Evolutionary conservation across 306 rosid species (phyloP).

Genomic region (Urtica urens): DNA sequence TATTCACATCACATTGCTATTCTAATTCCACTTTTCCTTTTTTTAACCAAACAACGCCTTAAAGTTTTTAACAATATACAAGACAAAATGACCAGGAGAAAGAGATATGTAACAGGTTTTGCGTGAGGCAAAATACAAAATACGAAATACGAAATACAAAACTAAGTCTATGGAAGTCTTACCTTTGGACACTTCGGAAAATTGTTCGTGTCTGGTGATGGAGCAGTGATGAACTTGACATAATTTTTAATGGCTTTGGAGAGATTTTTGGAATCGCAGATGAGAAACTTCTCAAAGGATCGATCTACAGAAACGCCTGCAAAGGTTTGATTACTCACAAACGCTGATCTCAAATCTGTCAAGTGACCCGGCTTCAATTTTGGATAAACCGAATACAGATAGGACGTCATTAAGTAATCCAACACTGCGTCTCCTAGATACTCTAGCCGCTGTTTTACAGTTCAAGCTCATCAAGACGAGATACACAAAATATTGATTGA

Average conservation of each 20-base stretch:
- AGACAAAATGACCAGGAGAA: background rate
- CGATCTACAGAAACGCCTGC: constrained; percentile 69
- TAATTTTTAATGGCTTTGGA: constrained; percentile 45
- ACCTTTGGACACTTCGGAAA: constrained; percentile 87
- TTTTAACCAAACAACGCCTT: too few species aligned
- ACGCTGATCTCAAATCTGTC: constrained; percentile 83
- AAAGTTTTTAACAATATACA: too few species aligned
- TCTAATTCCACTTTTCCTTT: too few species aligned
- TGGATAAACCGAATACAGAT: constrained; percentile 86
- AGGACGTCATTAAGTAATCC: constrained; percentile 85
- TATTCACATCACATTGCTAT: too few species aligned
- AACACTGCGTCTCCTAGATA: constrained; percentile 94
- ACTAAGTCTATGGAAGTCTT: constrained; percentile 5
- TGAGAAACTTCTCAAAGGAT: constrained; percentile 49
- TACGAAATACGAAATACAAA: background rate
- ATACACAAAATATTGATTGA: too few species aligned
- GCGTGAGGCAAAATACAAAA: background rate
- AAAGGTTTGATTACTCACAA: constrained; percentile 75
- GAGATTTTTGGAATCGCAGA: constrained; percentile 49
- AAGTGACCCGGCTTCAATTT: constrained; percentile 79
- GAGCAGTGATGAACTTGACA: constrained; percentile 30
- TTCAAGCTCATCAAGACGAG: constrained; percentile 10
- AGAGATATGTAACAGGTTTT: background rate
- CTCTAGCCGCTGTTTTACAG: constrained; percentile 71
- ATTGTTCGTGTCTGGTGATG: constrained; percentile 20